Conservation (phyloP, 352 stramenopile species). For the Globisporangium takayamanum region DNA sequence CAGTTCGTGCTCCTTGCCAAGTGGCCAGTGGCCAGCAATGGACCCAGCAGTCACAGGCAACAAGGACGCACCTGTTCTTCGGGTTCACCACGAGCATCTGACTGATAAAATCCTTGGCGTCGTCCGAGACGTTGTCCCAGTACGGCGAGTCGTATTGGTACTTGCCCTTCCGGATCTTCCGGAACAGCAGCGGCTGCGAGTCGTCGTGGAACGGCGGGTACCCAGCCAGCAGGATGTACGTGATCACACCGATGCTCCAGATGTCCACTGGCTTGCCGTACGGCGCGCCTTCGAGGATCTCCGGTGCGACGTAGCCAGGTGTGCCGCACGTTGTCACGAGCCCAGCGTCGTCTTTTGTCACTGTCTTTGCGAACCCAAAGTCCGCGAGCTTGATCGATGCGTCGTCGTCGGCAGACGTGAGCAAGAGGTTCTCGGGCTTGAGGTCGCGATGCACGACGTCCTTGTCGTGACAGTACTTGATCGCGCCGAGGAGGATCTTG, state of each 20-base stretch:
- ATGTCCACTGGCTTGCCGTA: slow-evolving; percentile 83
- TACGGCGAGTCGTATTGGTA: slow-evolving; percentile 87
- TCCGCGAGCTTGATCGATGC: slow-evolving; percentile 83
- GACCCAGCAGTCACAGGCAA: background rate
- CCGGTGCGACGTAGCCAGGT: slow-evolving; percentile 66
- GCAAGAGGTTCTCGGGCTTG: slow-evolving; percentile 87
- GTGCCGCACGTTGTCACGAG: slow-evolving; percentile 77
- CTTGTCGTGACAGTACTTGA: slow-evolving; percentile 86
- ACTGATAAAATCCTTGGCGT: slow-evolving; percentile 88
- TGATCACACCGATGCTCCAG: slow-evolving; percentile 89
- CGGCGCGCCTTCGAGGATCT: slow-evolving; percentile 65
- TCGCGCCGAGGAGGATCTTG: slow-evolving; percentile 66
- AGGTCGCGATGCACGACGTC: slow-evolving; percentile 79
- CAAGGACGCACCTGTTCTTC: slow-evolving; percentile 40
- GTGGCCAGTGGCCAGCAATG: no score
- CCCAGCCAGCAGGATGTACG: slow-evolving; percentile 79
- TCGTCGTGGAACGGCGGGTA: slow-evolving; percentile 91
- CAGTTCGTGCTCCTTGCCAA: no score
- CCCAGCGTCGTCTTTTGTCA: slow-evolving; percentile 47
- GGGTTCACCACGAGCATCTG: slow-evolving; percentile 82
- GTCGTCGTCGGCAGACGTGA: slow-evolving; percentile 75
- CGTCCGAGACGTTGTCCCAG: slow-evolving; percentile 85
- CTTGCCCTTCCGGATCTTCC: slow-evolving; percentile 81
- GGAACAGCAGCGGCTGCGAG: slow-evolving; percentile 91
- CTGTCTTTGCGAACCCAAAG: slow-evolving; percentile 89